Evolutionary conservation across 2,329 filamentous ascomycete species (phyloP).

Genomic region (Biscogniauxia mediterranea): DNA sequence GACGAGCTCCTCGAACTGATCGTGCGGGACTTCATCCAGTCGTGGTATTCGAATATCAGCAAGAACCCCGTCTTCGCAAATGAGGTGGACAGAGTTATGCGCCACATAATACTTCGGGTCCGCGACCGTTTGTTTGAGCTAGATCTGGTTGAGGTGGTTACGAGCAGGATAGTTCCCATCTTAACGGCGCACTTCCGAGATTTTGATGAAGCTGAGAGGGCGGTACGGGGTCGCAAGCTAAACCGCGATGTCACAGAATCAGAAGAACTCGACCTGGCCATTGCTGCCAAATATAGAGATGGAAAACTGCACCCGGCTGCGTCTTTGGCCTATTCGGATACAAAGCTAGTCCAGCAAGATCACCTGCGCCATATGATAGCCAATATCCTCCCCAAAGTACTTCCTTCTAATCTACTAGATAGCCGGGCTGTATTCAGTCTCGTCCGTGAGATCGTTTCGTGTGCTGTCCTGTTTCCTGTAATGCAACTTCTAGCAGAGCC

Average conservation of each 20-base stretch:
- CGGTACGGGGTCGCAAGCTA: conserved; percentile 82
- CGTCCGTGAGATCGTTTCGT: conserved; percentile 86
- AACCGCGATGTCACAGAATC: conserved; percentile 91
- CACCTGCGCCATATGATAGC: conserved; percentile 76
- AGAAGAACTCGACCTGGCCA: conserved; percentile 90
- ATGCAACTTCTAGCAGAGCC: conserved; percentile 82
- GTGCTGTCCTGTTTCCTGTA: conserved; percentile 82
- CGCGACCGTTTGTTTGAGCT: conserved; percentile 69
- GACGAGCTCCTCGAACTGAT: conserved; percentile 77
- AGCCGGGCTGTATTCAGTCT: conserved; percentile 80
- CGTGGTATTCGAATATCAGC: conserved; percentile 89
- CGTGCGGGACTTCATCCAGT: conserved; percentile 78
- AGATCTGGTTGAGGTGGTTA: conserved; percentile 81
- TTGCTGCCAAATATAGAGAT: conserved; percentile 89
- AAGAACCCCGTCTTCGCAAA: conserved; percentile 75
- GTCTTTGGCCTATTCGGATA: conserved; percentile 78
- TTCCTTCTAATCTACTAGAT: conserved; percentile 71
- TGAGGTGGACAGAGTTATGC: conserved; percentile 79
- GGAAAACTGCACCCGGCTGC: conserved; percentile 87
- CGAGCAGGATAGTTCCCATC: conserved; percentile 81
- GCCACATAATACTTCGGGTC: conserved; percentile 68
- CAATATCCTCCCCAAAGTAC: conserved; percentile 68
- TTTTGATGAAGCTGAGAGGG: conserved; percentile 85
- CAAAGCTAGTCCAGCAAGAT: conserved; percentile 81
- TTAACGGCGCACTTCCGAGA: conserved; percentile 85